Evolutionary conservation across 1,284 basidiomycete species (phyloP), one percentile per base, ranked within the genome.

Genomic region (Puccinia hordei): DNA sequence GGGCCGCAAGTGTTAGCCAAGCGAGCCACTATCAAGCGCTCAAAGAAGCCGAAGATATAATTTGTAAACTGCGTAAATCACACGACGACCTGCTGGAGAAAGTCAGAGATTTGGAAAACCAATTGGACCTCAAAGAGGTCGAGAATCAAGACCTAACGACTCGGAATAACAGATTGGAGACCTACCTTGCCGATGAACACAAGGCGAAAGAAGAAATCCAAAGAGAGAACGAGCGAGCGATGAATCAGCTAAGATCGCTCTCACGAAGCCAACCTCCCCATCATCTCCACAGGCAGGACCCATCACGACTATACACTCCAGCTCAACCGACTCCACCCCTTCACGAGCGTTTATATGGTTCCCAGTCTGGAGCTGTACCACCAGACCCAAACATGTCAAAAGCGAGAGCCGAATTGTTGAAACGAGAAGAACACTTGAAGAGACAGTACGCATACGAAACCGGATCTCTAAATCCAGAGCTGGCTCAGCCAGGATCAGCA

Each of bases 31-130:
- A 68, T 51, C 53, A 71, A 55, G 76, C 76, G 10, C 66, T 78
- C 22, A 78, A 78, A 59, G 76, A 78, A 59, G 76, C 76, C 30
- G 66, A 78, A 59, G 65, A 53, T 13, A 17, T 78, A 35, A 78
- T 78, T 27, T 53, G 49, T 24, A 65, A 61, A 44, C 55, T 78
- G 22, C 76, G 76, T n/a, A 35, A 55, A 44, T 78, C 76, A 13
- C 76, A 78, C 44, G 76, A 78, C 30, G 51, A 61, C 1, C 55
- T 78, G 10, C 24, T 78, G 22, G 65, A 69, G 19, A 78, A 59
- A 46, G 76, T 78, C 6, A 59, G 3, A 2, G 2, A 46, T n/a
- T 68, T 78, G 38, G 76, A 78, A 53, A 57, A 68, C 41, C 76
- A 78, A 24, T 15, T 78, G 27, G 65, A 71, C 38, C 30, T 33